These are phyloP conservation scores for Colletotrichum lindemuthianum DNA, from an alignment of 2,329 filamentous ascomycete species.

Conservation along the genomic window DNA sequence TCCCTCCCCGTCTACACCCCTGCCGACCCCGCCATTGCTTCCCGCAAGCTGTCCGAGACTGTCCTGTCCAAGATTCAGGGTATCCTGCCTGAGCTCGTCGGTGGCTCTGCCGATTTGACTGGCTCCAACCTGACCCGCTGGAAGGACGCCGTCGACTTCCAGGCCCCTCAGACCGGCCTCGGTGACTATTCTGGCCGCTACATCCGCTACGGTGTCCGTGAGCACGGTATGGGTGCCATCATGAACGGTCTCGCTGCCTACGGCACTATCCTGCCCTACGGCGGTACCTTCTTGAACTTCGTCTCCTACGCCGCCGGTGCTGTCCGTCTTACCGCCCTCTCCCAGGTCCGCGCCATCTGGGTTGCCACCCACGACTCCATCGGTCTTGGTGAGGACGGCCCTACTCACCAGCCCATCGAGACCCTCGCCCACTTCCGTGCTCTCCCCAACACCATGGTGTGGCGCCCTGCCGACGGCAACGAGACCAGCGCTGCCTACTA, in stretches of 20 bases:
- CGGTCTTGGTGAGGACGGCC: conserved; percentile 97
- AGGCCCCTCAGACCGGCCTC: conserved; percentile 85
- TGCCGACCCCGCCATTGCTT: conserved; percentile 84
- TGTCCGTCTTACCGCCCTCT: conserved; percentile 92
- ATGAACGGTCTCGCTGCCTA: conserved; percentile 97
- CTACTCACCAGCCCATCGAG: conserved; percentile 99
- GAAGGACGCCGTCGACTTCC: conserved; percentile 98
- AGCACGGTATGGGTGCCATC: conserved; percentile 92
- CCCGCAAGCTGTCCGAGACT: conserved; percentile 95
- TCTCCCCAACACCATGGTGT: conserved; percentile 98
- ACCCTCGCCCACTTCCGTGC: conserved; percentile 98
- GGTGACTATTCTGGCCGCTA: conserved; percentile 94
- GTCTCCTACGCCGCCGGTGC: conserved; percentile 97
- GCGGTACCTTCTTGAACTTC: conserved; percentile 99
- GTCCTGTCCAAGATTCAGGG: conserved; percentile 89
- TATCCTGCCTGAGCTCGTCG: conserved; percentile 87
- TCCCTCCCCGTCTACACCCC: conserved; percentile 90
- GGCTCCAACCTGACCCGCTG: conserved; percentile 98
- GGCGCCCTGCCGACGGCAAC: conserved; percentile 98
- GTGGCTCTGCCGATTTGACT: conserved; percentile 97
- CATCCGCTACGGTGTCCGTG: conserved; percentile 90
- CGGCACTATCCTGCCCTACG: conserved; percentile 92
- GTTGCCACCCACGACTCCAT: conserved; percentile 99
- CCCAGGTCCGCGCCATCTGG: conserved; percentile 91
- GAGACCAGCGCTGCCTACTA: conserved; percentile 99